Evolutionary conservation across 108 stramenopile genomes (phyloP).

Genomic region (Skeletonema menzelii): DNA sequence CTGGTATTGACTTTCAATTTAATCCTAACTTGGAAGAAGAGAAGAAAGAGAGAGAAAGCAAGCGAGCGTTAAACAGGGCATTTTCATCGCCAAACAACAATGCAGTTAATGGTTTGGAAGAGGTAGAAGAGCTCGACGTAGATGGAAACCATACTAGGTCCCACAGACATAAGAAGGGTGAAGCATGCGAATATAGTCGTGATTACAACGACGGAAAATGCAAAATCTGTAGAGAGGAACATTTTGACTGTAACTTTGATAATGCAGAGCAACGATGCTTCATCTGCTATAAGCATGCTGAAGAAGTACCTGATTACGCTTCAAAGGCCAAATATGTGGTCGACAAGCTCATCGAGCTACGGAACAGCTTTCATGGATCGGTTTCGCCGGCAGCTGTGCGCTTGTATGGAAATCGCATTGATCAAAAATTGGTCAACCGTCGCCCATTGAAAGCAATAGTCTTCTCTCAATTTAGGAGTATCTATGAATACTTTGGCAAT

Average conservation of each 20-base stretch:
- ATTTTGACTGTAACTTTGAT: constrained; percentile 65
- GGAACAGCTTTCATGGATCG: neutral
- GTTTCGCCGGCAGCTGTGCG: constrained; percentile 31
- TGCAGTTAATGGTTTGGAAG: constrained; percentile 13
- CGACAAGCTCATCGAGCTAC: constrained; percentile 54
- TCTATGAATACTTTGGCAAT: constrained; percentile 72
- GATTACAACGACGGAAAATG: constrained; percentile 61
- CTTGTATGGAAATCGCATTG: constrained; percentile 15
- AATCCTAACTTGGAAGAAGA: constrained; percentile 50
- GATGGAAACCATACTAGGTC: constrained; percentile 8
- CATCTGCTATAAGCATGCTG: constrained; percentile 55
- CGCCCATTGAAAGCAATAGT: constrained; percentile 77
- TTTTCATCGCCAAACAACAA: neutral
- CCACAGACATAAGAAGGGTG: constrained; percentile 47
- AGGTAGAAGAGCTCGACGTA: neutral
- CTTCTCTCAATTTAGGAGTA: constrained; percentile 80
- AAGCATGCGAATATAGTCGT: constrained; percentile 58
- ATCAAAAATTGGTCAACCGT: neutral
- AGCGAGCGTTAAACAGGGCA: constrained; percentile 6
- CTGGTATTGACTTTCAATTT: constrained; percentile 58
- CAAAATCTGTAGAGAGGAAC: constrained; percentile 63
- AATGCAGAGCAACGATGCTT: constrained; percentile 38
- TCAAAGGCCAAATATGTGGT: constrained; percentile 75
- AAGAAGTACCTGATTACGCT: constrained; percentile 64
- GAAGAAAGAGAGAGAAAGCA: constrained; percentile 30